Base-by-base conservation (phyloP, 352 stramenopile species). In the Phytopythium boreale region DNA sequence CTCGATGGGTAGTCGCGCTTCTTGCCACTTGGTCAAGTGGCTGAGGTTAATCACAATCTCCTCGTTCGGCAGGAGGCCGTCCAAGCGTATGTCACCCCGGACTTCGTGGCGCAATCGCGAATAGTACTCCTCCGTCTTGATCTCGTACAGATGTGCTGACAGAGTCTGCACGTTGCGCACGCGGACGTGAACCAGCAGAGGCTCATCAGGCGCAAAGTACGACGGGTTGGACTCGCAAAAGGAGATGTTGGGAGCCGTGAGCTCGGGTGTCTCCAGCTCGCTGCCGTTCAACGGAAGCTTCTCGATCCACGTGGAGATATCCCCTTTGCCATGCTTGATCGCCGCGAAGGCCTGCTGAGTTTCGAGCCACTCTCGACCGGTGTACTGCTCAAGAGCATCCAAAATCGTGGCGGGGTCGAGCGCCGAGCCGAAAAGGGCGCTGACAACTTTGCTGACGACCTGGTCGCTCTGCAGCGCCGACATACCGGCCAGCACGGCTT, bases 81-180 rank as follows among this genome's bases (percentile, higher is more conserved):
- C 80, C 7, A 89, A 65, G 49, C 69, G 78, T 50, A 89, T 78
- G 31, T 85, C 69, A 9, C 75, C 74, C 29, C 70, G 71, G 17
- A 89, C 73, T 59, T 85, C 75, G 49, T 62, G 66, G 15, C 79
- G 76, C 41, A 79, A 63, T 9, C 75, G 72, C 14, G 69, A 72
- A 53, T 86, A 87, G 39, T 84, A 82, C 64, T 89, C 78, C 12
- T 74, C 63, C 11, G 79, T 82, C 37, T 84, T 79, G 39, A 89
- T 77, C 56, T 88, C 71, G 55, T 85, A 89, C 12, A 89, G 51
- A 53, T 89, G 78, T 0, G 79, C 75, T 2, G 74, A 87, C 36
- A 89, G 51, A 3, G 61, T 68, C 49, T 84, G 75, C 8, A 86
- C 70, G 58, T 88, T 88, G 10, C 74, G 70, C 26, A 80, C 70